Evolutionary conservation across 768 basidiomycete species (phyloP).

Genomic region (Panellus pusillus): DNA sequence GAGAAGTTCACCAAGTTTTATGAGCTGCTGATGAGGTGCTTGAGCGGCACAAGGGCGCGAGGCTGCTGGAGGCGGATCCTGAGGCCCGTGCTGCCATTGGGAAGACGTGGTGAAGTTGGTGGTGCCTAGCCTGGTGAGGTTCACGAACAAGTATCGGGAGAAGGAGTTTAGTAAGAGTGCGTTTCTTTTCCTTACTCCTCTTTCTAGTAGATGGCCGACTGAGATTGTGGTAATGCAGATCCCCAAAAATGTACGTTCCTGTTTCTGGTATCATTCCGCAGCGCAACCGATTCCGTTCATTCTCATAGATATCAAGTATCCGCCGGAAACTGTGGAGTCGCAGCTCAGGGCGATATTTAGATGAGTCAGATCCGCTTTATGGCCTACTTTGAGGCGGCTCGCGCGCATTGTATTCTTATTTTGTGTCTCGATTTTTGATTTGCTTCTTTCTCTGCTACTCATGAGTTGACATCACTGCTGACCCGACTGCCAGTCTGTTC

Average conservation of each 20-base stretch:
- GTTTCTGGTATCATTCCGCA: background rate
- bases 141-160: slow-evolving; percentile 72
- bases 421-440: background rate
- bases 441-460: too few relatives aligned
- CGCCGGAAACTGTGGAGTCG: slow-evolving; percentile 70
- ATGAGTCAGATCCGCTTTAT: slow-evolving; percentile 16
- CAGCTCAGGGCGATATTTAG: slow-evolving; percentile 66
- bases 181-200: slow-evolving; percentile 23
- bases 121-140: slow-evolving; percentile 71
- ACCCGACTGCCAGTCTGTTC: too few relatives aligned
- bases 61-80: slow-evolving; percentile 69
- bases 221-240: slow-evolving; percentile 39
- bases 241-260: slow-evolving; percentile 64
- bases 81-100: slow-evolving; percentile 57
- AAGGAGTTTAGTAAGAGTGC: slow-evolving; percentile 86
- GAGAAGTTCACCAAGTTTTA: slow-evolving; percentile 85
- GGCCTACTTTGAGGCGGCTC: background rate
- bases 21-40: slow-evolving; percentile 77
- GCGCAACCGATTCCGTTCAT: slow-evolving; percentile 15
- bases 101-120: slow-evolving; percentile 80
- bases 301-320: slow-evolving; percentile 73
- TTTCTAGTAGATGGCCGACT: background rate
- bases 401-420: slow-evolving; percentile 3
- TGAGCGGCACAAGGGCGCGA: slow-evolving; percentile 70
- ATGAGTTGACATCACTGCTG: too few relatives aligned